Base-by-base conservation (phyloP, 2,329 filamentous ascomycete genomes). In the Botryosphaeria dothidea region DNA sequence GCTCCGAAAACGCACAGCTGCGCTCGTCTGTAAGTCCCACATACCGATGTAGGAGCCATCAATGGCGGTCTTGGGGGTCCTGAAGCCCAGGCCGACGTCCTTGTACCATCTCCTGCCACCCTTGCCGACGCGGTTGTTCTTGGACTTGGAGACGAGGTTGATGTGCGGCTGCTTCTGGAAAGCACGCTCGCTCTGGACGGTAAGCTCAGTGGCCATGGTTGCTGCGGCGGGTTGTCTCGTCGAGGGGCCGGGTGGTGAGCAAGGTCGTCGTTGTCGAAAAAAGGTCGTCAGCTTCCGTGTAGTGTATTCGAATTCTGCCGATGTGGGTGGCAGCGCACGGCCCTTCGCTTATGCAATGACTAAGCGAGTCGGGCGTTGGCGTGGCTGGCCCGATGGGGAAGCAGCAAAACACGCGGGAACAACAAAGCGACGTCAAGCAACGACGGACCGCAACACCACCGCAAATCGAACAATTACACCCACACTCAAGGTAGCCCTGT, bases 91-190 rank as follows among this genome's bases (percentile, higher is more conserved):
- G 86, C 95, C 95, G 78, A 99, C 93, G 81, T 99, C 95, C 91
- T 99, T 99, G 86, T 96, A 97, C 93, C 90, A 94, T 93, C 93
- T 90, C 85, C 92, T 91, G 78, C 92, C 92, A 82, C 88, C 91
- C 90, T 96, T 96, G 83, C 93, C 93, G 77, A 90, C 90, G 82
- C 90, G 84, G 78, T 84, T 90, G 83, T 86, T 85, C 82, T 91
- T 92, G 83, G 86, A 85, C 91, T 99, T 99, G 81, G 90, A 87
- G 90, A 98, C 97, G 80, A 92, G 89, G 92, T 98, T 99, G 88
- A 99, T 97, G 86, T 99, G 95, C 83, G 95, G 95, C 89, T 99
- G 94, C 75, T 99, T 99, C 86, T 98, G 95, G 92, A 92, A 99
- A 88, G 95, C 95, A 87, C 95, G 94, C 91, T 99, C 95, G 83